These are phyloP conservation scores for Curvularia eragrostidis DNA, from an alignment of 2,329 filamentous ascomycete species.

Conservation along the genomic window DNA sequence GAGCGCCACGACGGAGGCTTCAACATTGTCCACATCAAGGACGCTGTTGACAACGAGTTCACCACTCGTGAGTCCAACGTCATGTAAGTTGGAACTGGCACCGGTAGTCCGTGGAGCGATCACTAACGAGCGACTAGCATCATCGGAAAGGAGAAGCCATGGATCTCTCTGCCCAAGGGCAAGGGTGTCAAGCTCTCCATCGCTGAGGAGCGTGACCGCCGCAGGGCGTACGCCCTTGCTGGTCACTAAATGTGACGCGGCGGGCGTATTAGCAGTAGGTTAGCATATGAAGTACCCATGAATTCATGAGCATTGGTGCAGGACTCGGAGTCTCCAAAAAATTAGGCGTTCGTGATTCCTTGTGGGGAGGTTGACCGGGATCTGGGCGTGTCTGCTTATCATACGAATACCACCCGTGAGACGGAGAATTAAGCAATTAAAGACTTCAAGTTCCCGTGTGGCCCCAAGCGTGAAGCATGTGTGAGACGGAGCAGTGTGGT, in stretches of 20 bases:
- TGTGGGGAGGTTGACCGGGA: constrained; percentile 40
- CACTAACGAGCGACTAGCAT: constrained; percentile 58
- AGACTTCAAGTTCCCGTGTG: constrained; percentile 23
- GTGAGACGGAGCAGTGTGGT: constrained; percentile 1
- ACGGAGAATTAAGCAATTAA: constrained; percentile 28
- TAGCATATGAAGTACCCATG: constrained; percentile 38
- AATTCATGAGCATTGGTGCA: constrained; percentile 36
- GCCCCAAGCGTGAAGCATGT: background rate
- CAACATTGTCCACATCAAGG: constrained; percentile 99
- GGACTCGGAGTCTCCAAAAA: constrained; percentile 35
- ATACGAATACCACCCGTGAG: constrained; percentile 41
- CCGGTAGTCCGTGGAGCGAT: background rate
- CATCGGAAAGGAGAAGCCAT: constrained; percentile 98
- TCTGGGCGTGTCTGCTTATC: constrained; percentile 42
- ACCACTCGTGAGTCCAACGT: constrained; percentile 99
- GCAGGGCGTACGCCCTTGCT: constrained; percentile 72
- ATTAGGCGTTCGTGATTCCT: constrained; percentile 45
- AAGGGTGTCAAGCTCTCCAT: constrained; percentile 99
- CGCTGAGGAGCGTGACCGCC: constrained; percentile 98
- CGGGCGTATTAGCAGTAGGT: constrained; percentile 27
- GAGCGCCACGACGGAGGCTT: constrained; percentile 99
- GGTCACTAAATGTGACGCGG: constrained; percentile 51
- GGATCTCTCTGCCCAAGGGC: constrained; percentile 99
- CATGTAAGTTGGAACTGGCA: constrained; percentile 59
- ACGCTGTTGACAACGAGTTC: constrained; percentile 99